phyloP scores from a whole-genome alignment of 257 asterid species.

The Nyctanthes arbortristis region DNA sequence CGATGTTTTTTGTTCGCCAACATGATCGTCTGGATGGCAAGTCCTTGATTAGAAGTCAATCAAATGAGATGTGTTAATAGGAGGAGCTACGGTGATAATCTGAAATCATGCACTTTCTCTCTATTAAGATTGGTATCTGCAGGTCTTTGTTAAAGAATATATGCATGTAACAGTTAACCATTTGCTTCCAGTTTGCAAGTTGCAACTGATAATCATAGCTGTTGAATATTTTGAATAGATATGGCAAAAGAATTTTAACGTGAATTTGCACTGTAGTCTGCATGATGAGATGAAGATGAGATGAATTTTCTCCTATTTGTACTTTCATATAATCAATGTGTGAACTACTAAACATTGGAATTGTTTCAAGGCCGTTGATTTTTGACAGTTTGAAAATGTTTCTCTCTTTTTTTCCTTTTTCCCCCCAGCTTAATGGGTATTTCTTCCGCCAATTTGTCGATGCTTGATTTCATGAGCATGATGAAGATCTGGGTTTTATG shows the following conservation, averaged over 20 bases:
- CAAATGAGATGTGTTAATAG: background rate
- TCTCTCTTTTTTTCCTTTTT: background rate
- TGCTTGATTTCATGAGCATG: too few relatives aligned
- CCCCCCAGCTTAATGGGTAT: too few relatives aligned
- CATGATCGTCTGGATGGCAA: background rate
- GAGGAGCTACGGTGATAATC: background rate
- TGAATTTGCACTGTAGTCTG: background rate
- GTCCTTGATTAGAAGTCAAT: background rate
- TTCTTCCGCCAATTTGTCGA: too few relatives aligned
- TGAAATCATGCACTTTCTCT: background rate
- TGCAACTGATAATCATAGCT: background rate
- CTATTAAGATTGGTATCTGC: background rate
- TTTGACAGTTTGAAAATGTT: background rate
- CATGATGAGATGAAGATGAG: background rate
- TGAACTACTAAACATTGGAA: background rate
- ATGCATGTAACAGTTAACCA: background rate
- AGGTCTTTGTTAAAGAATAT: background rate
- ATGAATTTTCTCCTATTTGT: background rate
- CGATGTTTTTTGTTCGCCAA: too few relatives aligned
- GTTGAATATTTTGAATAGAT: too few relatives aligned
- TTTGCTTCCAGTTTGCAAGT: background rate
- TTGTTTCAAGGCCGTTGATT: background rate
- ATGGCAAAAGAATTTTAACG: background rate
- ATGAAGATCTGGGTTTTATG: too few relatives aligned
- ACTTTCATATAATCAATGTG: too few relatives aligned